Conservation (phyloP, 805 yeast species). For the Wickerhamiella siamensis region DNA sequence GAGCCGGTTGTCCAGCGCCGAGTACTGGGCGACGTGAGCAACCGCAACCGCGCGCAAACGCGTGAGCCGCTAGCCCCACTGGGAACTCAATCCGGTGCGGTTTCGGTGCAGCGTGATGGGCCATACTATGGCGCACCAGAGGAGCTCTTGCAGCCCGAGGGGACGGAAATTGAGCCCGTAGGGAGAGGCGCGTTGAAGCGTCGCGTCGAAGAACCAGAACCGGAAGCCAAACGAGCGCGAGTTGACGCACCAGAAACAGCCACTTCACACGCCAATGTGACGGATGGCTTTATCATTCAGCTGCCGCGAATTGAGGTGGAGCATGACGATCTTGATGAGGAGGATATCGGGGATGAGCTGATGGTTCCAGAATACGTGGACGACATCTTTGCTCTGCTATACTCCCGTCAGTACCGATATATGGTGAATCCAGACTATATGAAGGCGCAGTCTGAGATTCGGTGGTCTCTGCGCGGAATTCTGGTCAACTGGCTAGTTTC, state of each 20-base stretch:
- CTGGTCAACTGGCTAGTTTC: conserved; percentile 90
- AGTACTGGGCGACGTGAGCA: neutral
- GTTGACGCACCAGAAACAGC: neutral
- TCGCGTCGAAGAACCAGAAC: neutral
- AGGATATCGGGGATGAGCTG: conserved; percentile 32
- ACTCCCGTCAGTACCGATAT: conserved; percentile 55
- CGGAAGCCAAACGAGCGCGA: neutral
- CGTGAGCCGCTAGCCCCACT: neutral
- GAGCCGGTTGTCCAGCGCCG: neutral
- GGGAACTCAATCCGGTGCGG: too few species aligned
- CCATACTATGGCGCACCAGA: neutral
- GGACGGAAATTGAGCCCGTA: neutral
- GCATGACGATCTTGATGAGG: conserved; percentile 25
- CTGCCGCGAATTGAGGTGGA: neutral
- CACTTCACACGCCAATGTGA: neutral
- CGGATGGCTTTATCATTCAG: neutral
- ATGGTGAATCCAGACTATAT: conserved; percentile 48
- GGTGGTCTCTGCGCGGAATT: conserved; percentile 69
- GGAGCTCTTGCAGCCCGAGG: neutral
- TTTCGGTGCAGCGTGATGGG: neutral
- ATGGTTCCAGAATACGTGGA: conserved; percentile 89
- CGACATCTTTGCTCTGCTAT: conserved; percentile 72
- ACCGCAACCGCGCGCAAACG: neutral
- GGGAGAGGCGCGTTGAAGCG: neutral
- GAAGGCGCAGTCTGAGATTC: conserved; percentile 43